phyloP scores from a whole-genome alignment of 371 early-diverging fungal species.

The Circinella minor region DNA sequence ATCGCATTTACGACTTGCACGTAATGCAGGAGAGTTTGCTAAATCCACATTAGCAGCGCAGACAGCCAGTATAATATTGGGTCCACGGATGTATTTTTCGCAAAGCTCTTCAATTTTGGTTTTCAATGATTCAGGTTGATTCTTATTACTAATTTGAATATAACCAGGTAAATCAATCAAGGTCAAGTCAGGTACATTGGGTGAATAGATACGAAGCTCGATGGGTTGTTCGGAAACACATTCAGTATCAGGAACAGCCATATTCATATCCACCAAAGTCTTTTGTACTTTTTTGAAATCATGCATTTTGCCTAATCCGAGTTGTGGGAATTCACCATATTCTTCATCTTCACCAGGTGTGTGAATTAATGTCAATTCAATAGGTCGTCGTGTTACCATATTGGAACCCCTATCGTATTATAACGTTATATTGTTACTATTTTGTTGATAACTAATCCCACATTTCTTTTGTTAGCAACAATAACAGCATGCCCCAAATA shows the following conservation, averaged over 20 bases:
- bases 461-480: not conserved
- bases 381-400: constrained; percentile 99
- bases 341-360: constrained; percentile 86
- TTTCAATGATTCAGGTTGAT: constrained; percentile 94
- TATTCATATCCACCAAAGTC: constrained; percentile 89
- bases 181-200: constrained; percentile 95
- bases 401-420: constrained; percentile 78
- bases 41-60: constrained; percentile 98
- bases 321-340: constrained; percentile 94
- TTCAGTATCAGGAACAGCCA: constrained; percentile 91
- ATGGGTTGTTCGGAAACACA: constrained; percentile 95
- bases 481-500: no score
- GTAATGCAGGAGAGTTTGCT: constrained; percentile 97
- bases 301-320: constrained; percentile 86
- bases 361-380: constrained; percentile 96
- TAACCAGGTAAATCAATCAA: constrained; percentile 99
- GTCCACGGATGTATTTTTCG: constrained; percentile 90
- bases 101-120: constrained; percentile 93
- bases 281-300: constrained; percentile 90
- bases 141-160: constrained; percentile 93
- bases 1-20: constrained; percentile 92
- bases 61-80: constrained; percentile 97
- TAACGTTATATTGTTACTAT: not conserved
- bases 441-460: not conserved
- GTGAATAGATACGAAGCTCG: constrained; percentile 91